A percentile compares a stretch with the other conserved stretches of the same genome.
These are phyloP conservation scores for Circinella minor DNA, from an alignment of 371 early-diverging fungal species.

Conservation along the genomic window DNA sequence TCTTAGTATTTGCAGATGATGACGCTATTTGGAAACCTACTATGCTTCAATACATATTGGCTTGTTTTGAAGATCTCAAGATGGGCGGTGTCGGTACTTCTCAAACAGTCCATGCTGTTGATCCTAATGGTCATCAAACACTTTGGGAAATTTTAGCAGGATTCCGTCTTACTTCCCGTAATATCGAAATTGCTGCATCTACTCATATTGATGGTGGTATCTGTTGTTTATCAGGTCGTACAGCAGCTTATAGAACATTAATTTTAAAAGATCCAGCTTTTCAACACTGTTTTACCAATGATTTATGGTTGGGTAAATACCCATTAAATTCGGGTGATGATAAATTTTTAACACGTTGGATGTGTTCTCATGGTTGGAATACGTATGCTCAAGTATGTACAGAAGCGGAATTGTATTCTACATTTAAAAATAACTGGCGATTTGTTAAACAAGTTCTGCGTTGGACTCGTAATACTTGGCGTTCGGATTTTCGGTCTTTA, in stretches of 20 bases:
- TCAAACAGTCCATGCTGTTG: constrained; percentile 65
- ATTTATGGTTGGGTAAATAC: constrained; percentile 70
- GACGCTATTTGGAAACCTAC: constrained; percentile 71
- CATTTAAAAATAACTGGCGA: constrained; percentile 78
- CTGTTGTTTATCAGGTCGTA: constrained; percentile 75
- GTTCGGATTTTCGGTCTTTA: constrained; percentile 67
- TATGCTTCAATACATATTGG: constrained; percentile 64
- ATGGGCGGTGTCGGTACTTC: constrained; percentile 77
- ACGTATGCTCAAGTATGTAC: constrained; percentile 70
- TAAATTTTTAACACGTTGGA: constrained; percentile 77
- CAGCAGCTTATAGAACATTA: constrained; percentile 73
- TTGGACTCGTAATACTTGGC: constrained; percentile 80
- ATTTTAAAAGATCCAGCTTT: constrained; percentile 74
- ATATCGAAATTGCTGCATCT: constrained; percentile 72
- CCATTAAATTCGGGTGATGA: constrained; percentile 78
- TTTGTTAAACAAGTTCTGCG: constrained; percentile 71
- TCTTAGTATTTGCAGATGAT: constrained; percentile 73
- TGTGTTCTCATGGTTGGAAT: constrained; percentile 71
- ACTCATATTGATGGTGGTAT: constrained; percentile 80
- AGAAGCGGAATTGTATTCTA: constrained; percentile 69
- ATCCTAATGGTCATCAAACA: constrained; percentile 60
- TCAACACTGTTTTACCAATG: constrained; percentile 73
- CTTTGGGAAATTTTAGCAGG: constrained; percentile 77
- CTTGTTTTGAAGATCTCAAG: constrained; percentile 71
- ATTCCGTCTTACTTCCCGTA: constrained; percentile 68